Evolutionary conservation across 495 filamentous ascomycete genomes (phyloP).

Genomic region (Tuber melanosporum): DNA sequence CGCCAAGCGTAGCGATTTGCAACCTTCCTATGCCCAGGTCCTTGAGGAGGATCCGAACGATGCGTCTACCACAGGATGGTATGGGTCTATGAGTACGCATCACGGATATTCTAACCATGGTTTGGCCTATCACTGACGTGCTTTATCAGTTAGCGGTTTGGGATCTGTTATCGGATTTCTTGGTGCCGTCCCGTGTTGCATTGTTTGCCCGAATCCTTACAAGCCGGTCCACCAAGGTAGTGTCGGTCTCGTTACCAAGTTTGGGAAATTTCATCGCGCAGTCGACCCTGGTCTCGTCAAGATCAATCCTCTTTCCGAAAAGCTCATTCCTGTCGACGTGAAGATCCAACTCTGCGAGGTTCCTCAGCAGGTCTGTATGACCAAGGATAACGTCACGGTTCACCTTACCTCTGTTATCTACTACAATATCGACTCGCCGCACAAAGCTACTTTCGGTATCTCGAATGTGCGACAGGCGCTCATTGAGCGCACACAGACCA

Average conservation of each 20-base stretch:
- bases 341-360: conserved; percentile 97
- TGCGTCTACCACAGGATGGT: conserved; percentile 75
- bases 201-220: conserved; percentile 79
- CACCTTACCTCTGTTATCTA: conserved; percentile 96
- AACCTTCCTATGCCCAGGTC: conserved; percentile 75
- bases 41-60: conserved; percentile 63
- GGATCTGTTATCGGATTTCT: conserved; percentile 70
- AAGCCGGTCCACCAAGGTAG: conserved; percentile 89
- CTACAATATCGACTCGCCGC: conserved; percentile 91
- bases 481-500: conserved; percentile 96
- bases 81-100: conserved; percentile 72
- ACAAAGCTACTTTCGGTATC: conserved; percentile 97
- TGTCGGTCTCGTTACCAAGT: conserved; percentile 90
- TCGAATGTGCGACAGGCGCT: conserved; percentile 88
- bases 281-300: conserved; percentile 97
- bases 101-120: background rate
- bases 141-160: conserved; percentile 55
- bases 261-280: conserved; percentile 91
- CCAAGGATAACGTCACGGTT: conserved; percentile 95
- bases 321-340: conserved; percentile 85
- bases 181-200: conserved; percentile 87
- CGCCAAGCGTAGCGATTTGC: conserved; percentile 72
- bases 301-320: conserved; percentile 93
- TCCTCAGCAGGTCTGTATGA: conserved; percentile 96
- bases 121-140: background rate